Conservation (phyloP, 192 early-diverging fungal species). For the Cladochytrium replicatum region DNA sequence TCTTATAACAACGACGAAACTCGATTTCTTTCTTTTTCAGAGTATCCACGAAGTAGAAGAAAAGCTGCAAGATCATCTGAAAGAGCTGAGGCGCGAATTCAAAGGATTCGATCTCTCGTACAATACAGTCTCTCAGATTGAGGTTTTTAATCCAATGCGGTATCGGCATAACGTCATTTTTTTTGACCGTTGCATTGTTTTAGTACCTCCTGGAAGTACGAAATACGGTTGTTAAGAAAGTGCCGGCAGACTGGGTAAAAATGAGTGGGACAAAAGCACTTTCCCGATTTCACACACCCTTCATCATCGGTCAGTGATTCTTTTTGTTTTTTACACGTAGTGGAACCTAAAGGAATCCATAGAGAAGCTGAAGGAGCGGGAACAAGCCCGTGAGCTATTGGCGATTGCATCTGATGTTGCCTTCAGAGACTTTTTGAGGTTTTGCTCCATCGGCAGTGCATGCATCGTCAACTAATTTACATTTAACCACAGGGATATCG, state of each 20-base stretch:
- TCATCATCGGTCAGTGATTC: slow-evolving; percentile 30
- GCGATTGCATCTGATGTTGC: slow-evolving; percentile 43
- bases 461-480: background rate
- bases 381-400: slow-evolving; percentile 44
- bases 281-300: slow-evolving; percentile 58
- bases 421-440: slow-evolving; percentile 39
- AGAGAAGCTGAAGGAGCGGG: slow-evolving; percentile 44
- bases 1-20: too few relatives aligned
- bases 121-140: slow-evolving; percentile 54
- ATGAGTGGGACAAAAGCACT: slow-evolving; percentile 54
- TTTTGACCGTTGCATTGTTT: too few relatives aligned
- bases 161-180: slow-evolving; percentile 1
- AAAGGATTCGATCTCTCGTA: slow-evolving; percentile 42
- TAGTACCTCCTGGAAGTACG: slow-evolving; percentile 65
- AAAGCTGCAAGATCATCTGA: slow-evolving; percentile 42
- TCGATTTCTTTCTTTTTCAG: slow-evolving; percentile 19
- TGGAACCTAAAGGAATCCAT: background rate
- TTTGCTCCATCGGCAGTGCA: too few relatives aligned
- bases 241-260: slow-evolving; percentile 66
- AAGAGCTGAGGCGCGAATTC: slow-evolving; percentile 35
- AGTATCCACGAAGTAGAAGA: slow-evolving; percentile 43
- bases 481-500: slow-evolving; percentile 30
- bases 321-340: too few relatives aligned
- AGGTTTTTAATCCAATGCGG: slow-evolving; percentile 17
- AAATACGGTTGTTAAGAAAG: slow-evolving; percentile 35